These are phyloP conservation scores for Scutellaria baicalensis DNA, from an alignment of 257 asterid genomes.

Conservation along the genomic window DNA sequence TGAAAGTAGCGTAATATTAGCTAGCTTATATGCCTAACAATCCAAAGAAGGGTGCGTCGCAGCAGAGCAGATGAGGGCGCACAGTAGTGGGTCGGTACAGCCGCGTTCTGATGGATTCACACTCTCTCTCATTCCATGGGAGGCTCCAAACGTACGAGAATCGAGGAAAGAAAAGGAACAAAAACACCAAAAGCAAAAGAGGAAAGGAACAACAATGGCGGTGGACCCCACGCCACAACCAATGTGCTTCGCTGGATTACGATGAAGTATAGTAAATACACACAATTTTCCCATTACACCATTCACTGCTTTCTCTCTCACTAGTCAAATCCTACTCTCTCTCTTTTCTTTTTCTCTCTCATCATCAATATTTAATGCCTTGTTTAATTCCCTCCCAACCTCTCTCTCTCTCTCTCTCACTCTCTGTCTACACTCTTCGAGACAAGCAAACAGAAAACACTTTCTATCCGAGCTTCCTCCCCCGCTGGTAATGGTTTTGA, in stretches of 20 bases:
- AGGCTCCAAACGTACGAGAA: constrained; percentile 15
- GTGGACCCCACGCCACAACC: constrained; percentile 23
- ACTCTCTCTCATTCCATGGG: background rate
- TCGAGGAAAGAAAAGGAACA: constrained; percentile 12
- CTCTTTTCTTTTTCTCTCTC: background rate
- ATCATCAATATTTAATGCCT: background rate
- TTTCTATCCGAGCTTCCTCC: background rate
- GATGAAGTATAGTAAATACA: background rate
- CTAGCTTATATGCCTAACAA: background rate
- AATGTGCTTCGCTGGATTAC: constrained; percentile 10
- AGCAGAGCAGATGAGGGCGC: background rate
- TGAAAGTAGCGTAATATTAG: background rate
- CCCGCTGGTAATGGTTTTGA: constrained; percentile 10
- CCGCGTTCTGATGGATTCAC: constrained; percentile 22
- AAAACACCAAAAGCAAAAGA: background rate
- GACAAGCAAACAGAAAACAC: constrained; percentile 18
- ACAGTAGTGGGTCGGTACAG: background rate
- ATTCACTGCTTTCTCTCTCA: constrained; percentile 10
- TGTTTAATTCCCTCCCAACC: background rate
- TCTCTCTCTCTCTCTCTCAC: background rate
- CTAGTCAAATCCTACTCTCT: constrained; percentile 8
- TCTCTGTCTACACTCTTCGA: constrained; percentile 14
- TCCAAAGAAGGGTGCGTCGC: background rate
- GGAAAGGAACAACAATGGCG: constrained; percentile 16
- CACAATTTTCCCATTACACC: constrained; percentile 5